Evolutionary conservation across 192 early-diverging fungal genomes (phyloP), one percentile per base, ranked within the genome.

Genomic region (Globomyces pollinis-pini): DNA sequence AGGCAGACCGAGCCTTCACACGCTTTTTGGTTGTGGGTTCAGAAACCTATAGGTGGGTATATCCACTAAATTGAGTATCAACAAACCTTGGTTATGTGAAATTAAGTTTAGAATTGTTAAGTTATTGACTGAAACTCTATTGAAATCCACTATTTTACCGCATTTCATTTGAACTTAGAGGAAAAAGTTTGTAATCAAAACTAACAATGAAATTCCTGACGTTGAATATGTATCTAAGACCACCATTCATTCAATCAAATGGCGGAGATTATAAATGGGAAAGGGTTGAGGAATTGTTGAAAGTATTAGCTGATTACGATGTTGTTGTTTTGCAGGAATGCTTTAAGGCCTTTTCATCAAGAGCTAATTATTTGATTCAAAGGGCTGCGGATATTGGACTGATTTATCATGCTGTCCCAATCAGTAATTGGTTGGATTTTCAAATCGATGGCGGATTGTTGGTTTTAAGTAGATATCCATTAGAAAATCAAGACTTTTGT

Each of bases 121-220:
- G n/a, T n/a, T n/a, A n/a, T n/a, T n/a, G n/a, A n/a, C n/a, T n/a
- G n/a, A n/a, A n/a, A n/a, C n/a, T n/a, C n/a, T n/a, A n/a, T n/a
- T n/a, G n/a, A n/a, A n/a, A n/a, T n/a, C n/a, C n/a, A n/a, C n/a
- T n/a, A n/a, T n/a, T n/a, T n/a, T n/a, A n/a, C n/a, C n/a, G n/a
- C n/a, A n/a, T n/a, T n/a, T n/a, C n/a, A n/a, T n/a, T n/a, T n/a
- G n/a, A n/a, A n/a, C n/a, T n/a, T n/a, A n/a, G n/a, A n/a, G n/a
- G n/a, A n/a, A n/a, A n/a, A n/a, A n/a, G n/a, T n/a, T n/a, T n/a
- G n/a, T n/a, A n/a, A n/a, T n/a, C n/a, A n/a, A n/a, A n/a, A n/a
- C n/a, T n/a, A n/a, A n/a, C n/a, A 43, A 43, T 43, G 41, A 43
- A 43, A 18, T 43, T 43, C 16, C 16, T 43, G 41, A 43, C 41